Evolutionary conservation across 1,284 basidiomycete genomes (phyloP).

Genomic region (Ceratobasidium sp.): DNA sequence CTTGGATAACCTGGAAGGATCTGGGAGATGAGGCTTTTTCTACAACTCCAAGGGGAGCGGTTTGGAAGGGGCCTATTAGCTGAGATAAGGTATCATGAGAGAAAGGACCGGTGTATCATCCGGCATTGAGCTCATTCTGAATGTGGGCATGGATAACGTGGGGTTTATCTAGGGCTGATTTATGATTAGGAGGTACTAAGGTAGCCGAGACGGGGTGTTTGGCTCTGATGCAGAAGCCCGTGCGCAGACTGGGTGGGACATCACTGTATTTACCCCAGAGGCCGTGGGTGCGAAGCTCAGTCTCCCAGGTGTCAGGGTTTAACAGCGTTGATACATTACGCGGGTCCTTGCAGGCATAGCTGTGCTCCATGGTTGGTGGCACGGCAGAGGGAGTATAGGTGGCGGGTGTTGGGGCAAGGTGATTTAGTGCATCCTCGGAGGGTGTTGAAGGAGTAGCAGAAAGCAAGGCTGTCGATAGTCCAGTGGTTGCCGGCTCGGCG

Average conservation of each 20-base stretch:
- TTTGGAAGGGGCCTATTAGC: conserved; percentile 33
- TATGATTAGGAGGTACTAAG: conserved; percentile 20
- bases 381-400: conserved; percentile 34
- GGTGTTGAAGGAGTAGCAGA: conserved; percentile 42
- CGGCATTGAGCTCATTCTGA: not conserved
- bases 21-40: conserved; percentile 54
- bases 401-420: not conserved
- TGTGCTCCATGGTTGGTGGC: conserved; percentile 26
- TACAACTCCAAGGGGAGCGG: conserved; percentile 19
- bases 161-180: not conserved
- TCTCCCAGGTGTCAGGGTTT: not conserved
- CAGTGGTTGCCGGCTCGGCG: not conserved
- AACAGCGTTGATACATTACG: not conserved
- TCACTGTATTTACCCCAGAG: not conserved
- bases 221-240: not conserved
- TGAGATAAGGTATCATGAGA: not conserved
- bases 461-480: not conserved
- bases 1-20: conserved; percentile 59
- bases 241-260: not conserved
- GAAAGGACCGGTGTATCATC: conserved; percentile 37
- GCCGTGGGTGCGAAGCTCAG: not conserved
- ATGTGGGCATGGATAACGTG: conserved; percentile 15
- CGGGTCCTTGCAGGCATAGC: conserved; percentile 15
- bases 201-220: not conserved
- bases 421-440: conserved; percentile 1